Percentiles rank a stretch among this genome's conserved stretches.
Conservation (phyloP, 139 green algal genomes). For the Micractinium sp. region DNA sequence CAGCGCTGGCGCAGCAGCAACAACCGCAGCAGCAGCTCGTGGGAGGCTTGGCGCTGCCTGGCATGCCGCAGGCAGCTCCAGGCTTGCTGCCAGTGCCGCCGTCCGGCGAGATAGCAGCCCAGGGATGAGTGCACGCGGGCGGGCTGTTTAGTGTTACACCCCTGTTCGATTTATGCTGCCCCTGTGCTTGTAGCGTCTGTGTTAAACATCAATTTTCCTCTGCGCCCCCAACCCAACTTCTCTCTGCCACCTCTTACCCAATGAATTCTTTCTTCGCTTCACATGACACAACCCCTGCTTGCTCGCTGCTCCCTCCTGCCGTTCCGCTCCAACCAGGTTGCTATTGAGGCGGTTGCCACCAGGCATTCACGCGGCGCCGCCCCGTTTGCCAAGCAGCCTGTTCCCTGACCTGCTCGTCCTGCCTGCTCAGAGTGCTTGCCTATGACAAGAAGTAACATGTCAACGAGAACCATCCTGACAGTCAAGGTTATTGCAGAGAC, state of each 20-base stretch:
- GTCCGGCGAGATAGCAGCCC: constrained; percentile 1
- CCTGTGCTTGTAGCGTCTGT: background rate
- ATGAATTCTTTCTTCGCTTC: background rate
- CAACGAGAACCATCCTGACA: background rate
- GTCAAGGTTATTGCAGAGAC: background rate
- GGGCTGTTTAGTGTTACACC: background rate
- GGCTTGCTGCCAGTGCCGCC: background rate
- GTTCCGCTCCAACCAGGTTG: background rate
- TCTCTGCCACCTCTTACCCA: background rate
- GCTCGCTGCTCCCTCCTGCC: background rate
- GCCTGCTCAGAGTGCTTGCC: background rate
- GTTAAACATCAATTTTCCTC: background rate
- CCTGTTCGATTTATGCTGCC: background rate
- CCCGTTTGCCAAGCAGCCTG: background rate
- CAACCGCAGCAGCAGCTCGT: background rate
- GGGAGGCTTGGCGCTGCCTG: background rate
- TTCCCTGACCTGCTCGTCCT: background rate
- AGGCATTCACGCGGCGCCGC: background rate
- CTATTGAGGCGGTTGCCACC: background rate
- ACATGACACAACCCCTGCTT: background rate
- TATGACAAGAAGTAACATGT: background rate
- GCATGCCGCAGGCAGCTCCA: background rate
- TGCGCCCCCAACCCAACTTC: background rate
- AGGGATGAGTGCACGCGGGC: background rate
- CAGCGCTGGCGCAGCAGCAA: background rate